A percentile compares a stretch with the other conserved stretches of the same genome.
Conservation (phyloP, 2,329 filamentous ascomycete genomes). For the Trichoderma sp. region DNA sequence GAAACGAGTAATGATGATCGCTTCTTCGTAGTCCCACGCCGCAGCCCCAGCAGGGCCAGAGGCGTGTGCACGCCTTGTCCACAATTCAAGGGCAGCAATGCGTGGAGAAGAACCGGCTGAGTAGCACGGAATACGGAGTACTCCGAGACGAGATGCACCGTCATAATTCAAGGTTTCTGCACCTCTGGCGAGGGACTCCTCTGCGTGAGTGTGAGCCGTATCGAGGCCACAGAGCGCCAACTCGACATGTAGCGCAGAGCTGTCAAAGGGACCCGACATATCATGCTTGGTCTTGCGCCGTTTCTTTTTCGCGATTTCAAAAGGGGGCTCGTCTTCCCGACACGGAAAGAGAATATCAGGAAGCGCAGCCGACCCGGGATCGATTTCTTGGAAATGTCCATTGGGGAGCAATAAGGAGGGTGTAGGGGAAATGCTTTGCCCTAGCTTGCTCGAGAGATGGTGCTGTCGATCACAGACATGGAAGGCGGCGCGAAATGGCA, state of each 20-base stretch:
- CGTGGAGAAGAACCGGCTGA: neutral
- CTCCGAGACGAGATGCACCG: neutral
- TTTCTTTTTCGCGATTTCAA: neutral
- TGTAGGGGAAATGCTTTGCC: slow-evolving; percentile 4
- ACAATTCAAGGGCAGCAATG: neutral
- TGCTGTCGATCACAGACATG: slow-evolving; percentile 22
- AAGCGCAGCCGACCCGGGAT: slow-evolving; percentile 13
- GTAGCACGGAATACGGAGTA: neutral
- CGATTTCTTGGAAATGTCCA: neutral
- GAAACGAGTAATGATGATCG: slow-evolving; percentile 7
- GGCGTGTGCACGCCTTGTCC: slow-evolving; percentile 3
- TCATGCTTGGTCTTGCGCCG: neutral
- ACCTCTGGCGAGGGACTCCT: neutral
- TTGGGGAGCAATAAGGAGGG: neutral
- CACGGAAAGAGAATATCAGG: neutral
- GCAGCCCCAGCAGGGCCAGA: neutral
- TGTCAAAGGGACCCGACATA: neutral
- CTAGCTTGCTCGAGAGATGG: slow-evolving; percentile 10
- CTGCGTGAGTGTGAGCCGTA: neutral
- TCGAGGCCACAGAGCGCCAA: neutral
- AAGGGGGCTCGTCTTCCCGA: neutral
- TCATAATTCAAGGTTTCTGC: neutral
- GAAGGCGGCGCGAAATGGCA: neutral
- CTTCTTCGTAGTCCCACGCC: slow-evolving; percentile 12
- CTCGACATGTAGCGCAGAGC: neutral